Percentiles rank a stretch among this genome's conserved stretches.
Conservation (phyloP, 164 flowering plant genomes). For the Nymphaea thermarum region DNA sequence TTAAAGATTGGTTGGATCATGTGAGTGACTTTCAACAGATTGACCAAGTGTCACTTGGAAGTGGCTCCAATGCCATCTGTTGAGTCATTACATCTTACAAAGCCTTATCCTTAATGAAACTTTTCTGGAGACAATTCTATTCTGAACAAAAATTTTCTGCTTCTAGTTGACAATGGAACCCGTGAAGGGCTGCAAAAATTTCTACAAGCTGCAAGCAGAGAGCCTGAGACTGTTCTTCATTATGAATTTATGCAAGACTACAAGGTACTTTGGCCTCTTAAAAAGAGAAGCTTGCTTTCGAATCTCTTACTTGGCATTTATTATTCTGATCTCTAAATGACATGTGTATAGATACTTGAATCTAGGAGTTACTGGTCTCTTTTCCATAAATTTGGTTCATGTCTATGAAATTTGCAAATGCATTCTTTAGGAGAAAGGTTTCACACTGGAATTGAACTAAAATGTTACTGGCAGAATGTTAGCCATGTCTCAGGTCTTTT, state of each 20-base stretch:
- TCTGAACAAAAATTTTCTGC: conserved; percentile 5
- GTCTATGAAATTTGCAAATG: too few species aligned
- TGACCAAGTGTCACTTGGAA: background rate
- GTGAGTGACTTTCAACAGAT: too few species aligned
- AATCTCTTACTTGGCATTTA: background rate
- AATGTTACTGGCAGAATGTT: too few species aligned
- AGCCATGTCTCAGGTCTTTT: too few species aligned
- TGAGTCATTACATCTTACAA: background rate
- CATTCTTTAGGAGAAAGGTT: too few species aligned
- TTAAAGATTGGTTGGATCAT: too few species aligned
- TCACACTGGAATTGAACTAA: too few species aligned
- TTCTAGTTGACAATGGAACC: conserved; percentile 88
- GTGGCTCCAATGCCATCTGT: background rate
- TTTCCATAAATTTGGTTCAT: too few species aligned
- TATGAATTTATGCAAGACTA: conserved; percentile 99
- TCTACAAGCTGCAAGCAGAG: conserved; percentile 87
- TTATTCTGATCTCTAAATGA: background rate
- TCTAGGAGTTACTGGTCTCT: too few species aligned
- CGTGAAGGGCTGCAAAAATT: conserved; percentile 94
- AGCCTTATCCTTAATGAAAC: background rate
- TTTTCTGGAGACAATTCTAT: background rate
- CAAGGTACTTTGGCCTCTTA: conserved; percentile 40
- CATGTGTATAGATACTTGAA: background rate
- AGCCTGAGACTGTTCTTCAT: conserved; percentile 95
- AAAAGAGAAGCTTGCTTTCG: too few species aligned